These are phyloP conservation scores for Solanum hybrid DNA, from an alignment of 305 asterid species.

Conservation along the genomic window DNA sequence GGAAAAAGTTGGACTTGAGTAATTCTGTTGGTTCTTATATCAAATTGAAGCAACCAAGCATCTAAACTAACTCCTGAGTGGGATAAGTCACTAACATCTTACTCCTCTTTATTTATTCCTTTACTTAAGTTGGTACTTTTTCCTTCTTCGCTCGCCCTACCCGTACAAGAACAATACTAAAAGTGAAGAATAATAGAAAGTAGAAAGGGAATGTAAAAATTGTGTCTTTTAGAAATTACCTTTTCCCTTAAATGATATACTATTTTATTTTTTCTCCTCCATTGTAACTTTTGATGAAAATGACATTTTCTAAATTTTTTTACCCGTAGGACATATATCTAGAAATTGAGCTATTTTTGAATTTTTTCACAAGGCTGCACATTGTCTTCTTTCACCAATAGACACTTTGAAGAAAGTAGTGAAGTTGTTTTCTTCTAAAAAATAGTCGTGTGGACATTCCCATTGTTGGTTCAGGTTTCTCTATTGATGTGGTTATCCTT, in stretches of 20 bases:
- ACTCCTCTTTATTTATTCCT: background rate
- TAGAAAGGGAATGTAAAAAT: background rate
- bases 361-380: constrained; percentile 59
- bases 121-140: background rate
- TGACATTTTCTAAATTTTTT: background rate
- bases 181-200: background rate
- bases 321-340: constrained; percentile 71
- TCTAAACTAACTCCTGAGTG: background rate
- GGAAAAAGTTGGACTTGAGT: background rate
- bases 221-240: background rate
- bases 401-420: constrained; percentile 41
- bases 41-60: background rate
- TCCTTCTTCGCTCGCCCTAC: background rate
- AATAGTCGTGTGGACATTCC: constrained; percentile 19
- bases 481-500: constrained; percentile 42
- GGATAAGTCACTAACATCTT: background rate
- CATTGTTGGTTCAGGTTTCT: constrained; percentile 26
- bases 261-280: background rate
- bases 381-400: constrained; percentile 59
- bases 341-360: constrained; percentile 74
- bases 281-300: background rate
- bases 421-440: constrained; percentile 45
- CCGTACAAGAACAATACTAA: background rate
- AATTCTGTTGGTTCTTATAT: background rate
- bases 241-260: background rate